Percentiles rank a stretch among this genome's conserved stretches.
These are phyloP conservation scores for Aureobasidium musti DNA, from an alignment of 2,329 filamentous ascomycete genomes.

Conservation along the genomic window DNA sequence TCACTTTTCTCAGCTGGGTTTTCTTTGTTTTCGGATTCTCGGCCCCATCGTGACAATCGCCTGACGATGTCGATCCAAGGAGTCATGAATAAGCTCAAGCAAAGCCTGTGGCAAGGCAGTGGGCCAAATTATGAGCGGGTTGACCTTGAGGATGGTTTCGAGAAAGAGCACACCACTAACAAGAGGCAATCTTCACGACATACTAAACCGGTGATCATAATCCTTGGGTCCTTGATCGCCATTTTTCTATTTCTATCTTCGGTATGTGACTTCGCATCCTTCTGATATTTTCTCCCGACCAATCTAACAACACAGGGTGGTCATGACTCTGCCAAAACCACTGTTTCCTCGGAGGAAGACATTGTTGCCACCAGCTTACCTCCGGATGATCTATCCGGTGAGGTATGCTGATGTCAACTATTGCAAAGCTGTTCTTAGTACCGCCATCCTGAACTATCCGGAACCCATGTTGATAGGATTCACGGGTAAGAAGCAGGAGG, in stretches of 20 bases:
- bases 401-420: constrained; percentile 29
- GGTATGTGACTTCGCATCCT: constrained; percentile 8
- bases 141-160: constrained; percentile 15
- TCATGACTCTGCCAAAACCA: neutral
- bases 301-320: constrained; percentile 18
- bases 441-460: constrained; percentile 36
- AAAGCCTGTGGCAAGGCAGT: constrained; percentile 11
- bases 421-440: constrained; percentile 36
- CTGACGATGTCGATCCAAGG: constrained; percentile 7
- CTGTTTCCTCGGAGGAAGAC: neutral
- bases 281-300: neutral
- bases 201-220: constrained; percentile 6
- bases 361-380: constrained; percentile 23
- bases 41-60: neutral
- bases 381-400: constrained; percentile 28
- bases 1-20: neutral
- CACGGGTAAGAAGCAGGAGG: constrained; percentile 23
- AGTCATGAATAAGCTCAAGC: constrained; percentile 25
- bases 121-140: constrained; percentile 19
- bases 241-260: constrained; percentile 19
- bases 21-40: neutral
- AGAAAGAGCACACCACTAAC: constrained; percentile 8
- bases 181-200: constrained; percentile 6
- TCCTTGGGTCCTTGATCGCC: neutral
- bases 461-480: constrained; percentile 36